Base-by-base conservation (phyloP, 345 rosid species). In the Moricandia arvensis region DNA sequence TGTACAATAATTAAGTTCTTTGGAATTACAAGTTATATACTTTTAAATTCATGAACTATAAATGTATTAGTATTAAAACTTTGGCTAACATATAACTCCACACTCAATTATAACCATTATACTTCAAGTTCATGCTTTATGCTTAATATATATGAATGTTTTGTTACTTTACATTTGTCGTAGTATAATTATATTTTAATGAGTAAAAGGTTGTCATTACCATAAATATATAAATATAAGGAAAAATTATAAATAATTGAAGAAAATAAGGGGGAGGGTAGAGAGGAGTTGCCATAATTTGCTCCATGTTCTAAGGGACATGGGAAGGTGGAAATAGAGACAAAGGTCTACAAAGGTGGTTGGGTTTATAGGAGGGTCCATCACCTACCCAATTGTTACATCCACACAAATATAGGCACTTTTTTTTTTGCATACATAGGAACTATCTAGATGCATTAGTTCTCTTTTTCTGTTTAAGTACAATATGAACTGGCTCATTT, bases 241-340 rank as follows among this genome's bases (percentile, higher is more conserved):
- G 24, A 21, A 21, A 21, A 21, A 21, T 21, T 21, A 21, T 21
- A 21, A 21, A 21, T 21, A 21, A 21, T 21, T 21, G 24, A 21
- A 21, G 7, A 16, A 68, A 34, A 26, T 26, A 37, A 60, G 17
- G 34, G 41, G 4, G 74, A 69, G 65, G 18, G 58, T 61, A 10
- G 47, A 62, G 33, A 63, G 38, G 66, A 70, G 41, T 66, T 67
- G 64, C 74, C 81, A 78, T 78, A 78, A 78, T 72, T 73, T 72
- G 81, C 77, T 78, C 77, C 81, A 78, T 78, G 81, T 78, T 78
- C 74, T 78, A 72, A 72, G 81, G 81, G 77, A 66, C 81, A 78
- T 78, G 74, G 58, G 73, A 78, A 67, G 74, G 77, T 78, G 69
- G 73, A 66, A 72, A 72, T 72, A 51, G 74, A 78, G 81, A 78